Evolutionary conservation across 169 alveolate species (phyloP), one percentile per base, ranked within the genome.

Genomic region (Plasmodium yoelii): DNA sequence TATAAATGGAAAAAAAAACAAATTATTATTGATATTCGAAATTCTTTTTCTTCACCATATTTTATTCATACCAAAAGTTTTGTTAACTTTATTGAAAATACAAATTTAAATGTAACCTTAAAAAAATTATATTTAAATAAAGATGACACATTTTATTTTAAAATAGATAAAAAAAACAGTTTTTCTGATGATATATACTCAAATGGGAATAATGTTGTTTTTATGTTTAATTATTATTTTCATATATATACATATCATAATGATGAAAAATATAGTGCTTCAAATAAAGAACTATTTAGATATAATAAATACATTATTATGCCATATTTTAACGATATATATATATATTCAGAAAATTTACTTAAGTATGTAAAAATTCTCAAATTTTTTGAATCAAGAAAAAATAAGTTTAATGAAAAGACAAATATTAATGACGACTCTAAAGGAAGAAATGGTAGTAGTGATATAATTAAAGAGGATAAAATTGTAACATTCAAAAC

Each of bases 61-160:
- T 77, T 77, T 77, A 61, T 77, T 77, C 88, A 75, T 56, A 77
- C 88, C 57, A 77, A 57, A 49, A 77, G 72, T 77, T 77, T 77
- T 64, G 39, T 49, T 22, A 77, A 55, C 65, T 77, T 77, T 15
- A 63, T 77, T 77, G 88, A 77, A 56, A 77, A 55, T 56, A 77
- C 88, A 47, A 77, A 77, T 77, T 77, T 77, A 39, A 47, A 77
- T 44, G 53, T 77, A 63, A 63, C 34, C 47, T 69, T 77, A 57
- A 77, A 65, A 75, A 77, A 63, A 26, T 57, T 77, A 49, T 77
- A 77, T 56, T 68, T 77, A 56, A 77, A 77, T 57, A 77, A 77
- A 56, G 88, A 77, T 53, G 46, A 65, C 55, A 53, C 42, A 46
- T 77, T 77, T 77, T 63, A 74, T 63, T 46, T 77, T 57, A 77